A percentile compares a stretch with the other conserved stretches of the same genome.
These are phyloP conservation scores for Saturnispora ahearnii DNA, from an alignment of 805 yeast genomes.

Conservation along the genomic window DNA sequence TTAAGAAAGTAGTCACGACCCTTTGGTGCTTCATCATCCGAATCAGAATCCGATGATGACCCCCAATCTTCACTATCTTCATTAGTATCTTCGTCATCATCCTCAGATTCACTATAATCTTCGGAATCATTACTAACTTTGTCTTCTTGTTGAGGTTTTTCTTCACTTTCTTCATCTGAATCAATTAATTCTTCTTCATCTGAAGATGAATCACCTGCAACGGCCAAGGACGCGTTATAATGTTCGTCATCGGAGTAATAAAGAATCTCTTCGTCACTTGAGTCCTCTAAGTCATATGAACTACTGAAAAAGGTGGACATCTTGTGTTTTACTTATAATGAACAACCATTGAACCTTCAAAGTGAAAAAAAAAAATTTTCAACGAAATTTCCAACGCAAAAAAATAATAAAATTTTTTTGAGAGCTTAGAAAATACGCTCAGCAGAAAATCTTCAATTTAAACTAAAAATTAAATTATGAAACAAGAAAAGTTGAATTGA, in stretches of 20 bases:
- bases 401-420: background rate
- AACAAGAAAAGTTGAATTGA: no score
- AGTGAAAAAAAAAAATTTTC: slow-evolving; percentile 4
- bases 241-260: slow-evolving; percentile 56
- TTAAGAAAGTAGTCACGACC: slow-evolving; percentile 28
- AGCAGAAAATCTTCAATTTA: background rate
- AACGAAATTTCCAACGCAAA: background rate
- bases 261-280: slow-evolving; percentile 44
- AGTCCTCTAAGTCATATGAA: slow-evolving; percentile 41
- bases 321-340: background rate
- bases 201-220: slow-evolving; percentile 19
- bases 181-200: slow-evolving; percentile 29
- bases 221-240: slow-evolving; percentile 23
- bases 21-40: slow-evolving; percentile 25
- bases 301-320: slow-evolving; percentile 92
- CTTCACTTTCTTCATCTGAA: slow-evolving; percentile 11
- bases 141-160: slow-evolving; percentile 9
- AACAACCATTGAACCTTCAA: background rate
- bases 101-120: slow-evolving; percentile 7
- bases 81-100: slow-evolving; percentile 10
- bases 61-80: slow-evolving; percentile 17
- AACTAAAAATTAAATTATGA: background rate
- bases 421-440: background rate
- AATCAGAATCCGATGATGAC: slow-evolving; percentile 16
- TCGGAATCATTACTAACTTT: slow-evolving; percentile 15